Evolutionary conservation across 1,284 basidiomycete genomes (phyloP), one percentile per base, ranked within the genome.

Genomic region (Trichosporon coremiiforme): DNA sequence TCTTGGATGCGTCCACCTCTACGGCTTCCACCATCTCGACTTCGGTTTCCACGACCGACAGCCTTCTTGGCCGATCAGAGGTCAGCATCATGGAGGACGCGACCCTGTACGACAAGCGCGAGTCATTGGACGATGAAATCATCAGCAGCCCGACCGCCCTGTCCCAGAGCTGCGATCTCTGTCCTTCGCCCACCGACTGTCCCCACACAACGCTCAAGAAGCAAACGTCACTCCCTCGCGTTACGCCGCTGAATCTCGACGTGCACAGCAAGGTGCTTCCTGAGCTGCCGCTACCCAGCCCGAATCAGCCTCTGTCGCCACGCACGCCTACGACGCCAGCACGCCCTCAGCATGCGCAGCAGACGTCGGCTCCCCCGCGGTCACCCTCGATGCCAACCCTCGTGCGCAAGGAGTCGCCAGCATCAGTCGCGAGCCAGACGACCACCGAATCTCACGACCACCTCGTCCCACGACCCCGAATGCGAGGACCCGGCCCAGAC

Each of bases 381-480:
- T 71, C 70, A n/a, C 70, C 70, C 0, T 71, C 70, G 1, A 68
- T 71, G 65, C 67, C 70, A 8, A 67, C 66, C 13, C 41, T 68
- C 22, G 63, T 41, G 10, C 63, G 36, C 20, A 45, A 64, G 20
- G 63, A 41, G 31, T 64, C 36, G 29, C 57, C 57, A 17, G 13
- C 57, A 13, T 62, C 57, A 4, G 57, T 62, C 17, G 31, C 31
- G 6, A 62, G 57, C 31, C 57, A 62, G 9, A 31, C 57, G 57
- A 33, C 29, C 2, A 17, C 57, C 29, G 57, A 62, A 31, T 62
- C 57, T 8, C 57, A n/a, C 33, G 57, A 62, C 57, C 57, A 33
- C 10, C 57, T 62, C 57, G 31, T 62, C 17, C 57, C 57, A 9
- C 57, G 57, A n/a, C 57, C 57, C 7, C 57, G 57, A 8, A 33